These are phyloP conservation scores for Lindgomyces ingoldianus DNA, from an alignment of 495 filamentous ascomycete species.

Conservation along the genomic window DNA sequence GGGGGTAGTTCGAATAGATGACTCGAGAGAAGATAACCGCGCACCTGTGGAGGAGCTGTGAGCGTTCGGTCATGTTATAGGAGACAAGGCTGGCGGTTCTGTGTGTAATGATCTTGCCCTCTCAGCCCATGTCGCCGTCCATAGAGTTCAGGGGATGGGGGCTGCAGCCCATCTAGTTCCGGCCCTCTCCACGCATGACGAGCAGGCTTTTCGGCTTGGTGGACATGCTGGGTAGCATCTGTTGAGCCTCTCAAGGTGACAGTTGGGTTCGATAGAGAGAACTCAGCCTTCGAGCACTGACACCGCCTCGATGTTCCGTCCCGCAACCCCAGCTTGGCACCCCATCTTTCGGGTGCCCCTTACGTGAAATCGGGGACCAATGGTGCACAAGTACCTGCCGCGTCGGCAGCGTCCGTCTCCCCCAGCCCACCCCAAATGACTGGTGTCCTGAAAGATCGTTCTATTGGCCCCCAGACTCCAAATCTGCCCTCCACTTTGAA, in stretches of 20 bases:
- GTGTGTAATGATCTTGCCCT: constrained; percentile 1
- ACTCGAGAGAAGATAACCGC: not conserved
- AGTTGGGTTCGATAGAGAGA: not conserved
- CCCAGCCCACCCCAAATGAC: not conserved
- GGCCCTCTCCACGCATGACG: constrained; percentile 4
- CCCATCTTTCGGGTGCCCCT: not conserved
- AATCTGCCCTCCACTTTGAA: not conserved
- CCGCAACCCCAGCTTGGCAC: not conserved
- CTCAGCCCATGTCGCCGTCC: not conserved
- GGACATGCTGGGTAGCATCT: constrained; percentile 1
- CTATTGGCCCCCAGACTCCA: not conserved
- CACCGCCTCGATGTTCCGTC: not conserved
- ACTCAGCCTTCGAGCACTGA: not conserved
- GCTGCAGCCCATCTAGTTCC: constrained; percentile 10
- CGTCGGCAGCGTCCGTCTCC: not conserved
- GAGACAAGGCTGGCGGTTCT: constrained; percentile 14
- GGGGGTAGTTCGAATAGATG: not conserved
- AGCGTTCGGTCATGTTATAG: constrained; percentile 2
- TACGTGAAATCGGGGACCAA: not conserved
- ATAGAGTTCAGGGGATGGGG: not conserved
- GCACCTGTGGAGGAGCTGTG: not conserved
- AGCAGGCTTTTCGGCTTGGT: not conserved
- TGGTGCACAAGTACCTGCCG: not conserved
- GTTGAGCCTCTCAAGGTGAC: not conserved
- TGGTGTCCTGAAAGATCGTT: not conserved